Percentiles rank a stretch among this genome's conserved stretches.
Evolutionary conservation across 2,329 filamentous ascomycete species (phyloP).

Genomic region (Chrysoporthe deuterocubensis): DNA sequence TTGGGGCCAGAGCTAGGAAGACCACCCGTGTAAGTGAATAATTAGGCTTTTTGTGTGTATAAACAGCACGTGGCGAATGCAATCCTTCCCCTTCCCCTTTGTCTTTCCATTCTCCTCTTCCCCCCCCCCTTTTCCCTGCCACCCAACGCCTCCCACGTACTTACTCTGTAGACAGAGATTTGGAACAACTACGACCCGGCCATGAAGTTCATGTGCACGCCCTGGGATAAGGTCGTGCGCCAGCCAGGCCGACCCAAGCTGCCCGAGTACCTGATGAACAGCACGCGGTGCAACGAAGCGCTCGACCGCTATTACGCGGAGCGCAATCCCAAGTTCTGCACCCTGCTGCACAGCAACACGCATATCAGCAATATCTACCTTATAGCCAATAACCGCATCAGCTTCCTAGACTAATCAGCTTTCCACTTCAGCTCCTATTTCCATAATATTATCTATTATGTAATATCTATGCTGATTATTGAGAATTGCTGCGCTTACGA

Average conservation of each 20-base stretch:
- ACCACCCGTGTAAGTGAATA: slow-evolving; percentile 31
- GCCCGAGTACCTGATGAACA: slow-evolving; percentile 35
- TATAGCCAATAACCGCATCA: slow-evolving; percentile 27
- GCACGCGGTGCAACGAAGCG: slow-evolving; percentile 36
- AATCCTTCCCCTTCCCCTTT: too few relatives aligned
- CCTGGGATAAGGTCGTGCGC: slow-evolving; percentile 34
- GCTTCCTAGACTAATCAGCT: slow-evolving; percentile 44
- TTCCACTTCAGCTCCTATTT: slow-evolving; percentile 42
- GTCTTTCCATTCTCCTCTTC: too few relatives aligned
- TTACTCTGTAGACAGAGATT: slow-evolving; percentile 19
- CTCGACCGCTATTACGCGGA: slow-evolving; percentile 39
- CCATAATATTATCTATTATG: slow-evolving; percentile 43
- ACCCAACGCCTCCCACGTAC: neutral
- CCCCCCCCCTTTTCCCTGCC: too few relatives aligned
- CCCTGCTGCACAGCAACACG: slow-evolving; percentile 41
- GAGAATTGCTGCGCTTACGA: slow-evolving; percentile 41
- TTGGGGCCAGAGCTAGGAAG: slow-evolving; percentile 33
- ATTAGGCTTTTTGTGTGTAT: neutral
- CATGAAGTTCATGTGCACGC: slow-evolving; percentile 33
- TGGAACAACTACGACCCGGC: slow-evolving; percentile 36
- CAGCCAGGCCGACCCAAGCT: slow-evolving; percentile 35
- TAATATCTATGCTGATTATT: slow-evolving; percentile 38
- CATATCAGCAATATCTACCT: slow-evolving; percentile 43
- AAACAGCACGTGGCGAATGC: neutral
- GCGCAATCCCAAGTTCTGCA: slow-evolving; percentile 40